phyloP scores from a whole-genome alignment of 768 basidiomycete genomes.

The Aureoboletus auriporus region DNA sequence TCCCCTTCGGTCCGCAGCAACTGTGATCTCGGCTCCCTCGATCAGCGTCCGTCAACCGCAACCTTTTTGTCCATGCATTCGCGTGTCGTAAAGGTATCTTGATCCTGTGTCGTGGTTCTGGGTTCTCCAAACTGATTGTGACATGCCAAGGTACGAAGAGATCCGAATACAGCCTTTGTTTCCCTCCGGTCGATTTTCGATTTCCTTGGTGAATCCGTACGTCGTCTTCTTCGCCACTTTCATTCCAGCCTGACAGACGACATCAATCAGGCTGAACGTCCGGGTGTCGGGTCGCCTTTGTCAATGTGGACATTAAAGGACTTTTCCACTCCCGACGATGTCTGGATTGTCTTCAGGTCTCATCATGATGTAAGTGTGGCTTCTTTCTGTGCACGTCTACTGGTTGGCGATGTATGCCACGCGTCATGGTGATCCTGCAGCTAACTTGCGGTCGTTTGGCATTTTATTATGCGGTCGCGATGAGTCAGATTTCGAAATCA shows the following conservation, averaged over 20 bases:
- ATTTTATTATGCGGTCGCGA: not conserved
- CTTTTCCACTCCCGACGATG: slow-evolving; percentile 30
- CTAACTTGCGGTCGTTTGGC: no score
- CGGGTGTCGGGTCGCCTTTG: slow-evolving; percentile 25
- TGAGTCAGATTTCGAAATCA: slow-evolving; percentile 18
- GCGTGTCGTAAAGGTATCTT: slow-evolving; percentile 49
- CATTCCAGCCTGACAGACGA: slow-evolving; percentile 5
- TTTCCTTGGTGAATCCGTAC: slow-evolving; percentile 17
- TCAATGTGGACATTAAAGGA: slow-evolving; percentile 50
- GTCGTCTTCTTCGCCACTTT: not conserved
- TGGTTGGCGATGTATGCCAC: not conserved
- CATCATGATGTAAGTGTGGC: slow-evolving; percentile 55
- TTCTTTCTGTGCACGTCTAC: not conserved
- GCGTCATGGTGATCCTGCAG: not conserved
- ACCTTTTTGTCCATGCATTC: slow-evolving; percentile 50
- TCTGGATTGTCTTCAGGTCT: slow-evolving; percentile 56
- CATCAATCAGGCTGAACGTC: slow-evolving; percentile 12
- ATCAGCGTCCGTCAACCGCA: slow-evolving; percentile 15
- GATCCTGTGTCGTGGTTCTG: not conserved
- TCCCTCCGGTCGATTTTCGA: slow-evolving; percentile 26
- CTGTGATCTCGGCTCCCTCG: slow-evolving; percentile 5
- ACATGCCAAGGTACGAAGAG: slow-evolving; percentile 23
- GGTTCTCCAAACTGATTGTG: not conserved
- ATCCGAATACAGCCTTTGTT: slow-evolving; percentile 16
- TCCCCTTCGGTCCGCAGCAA: slow-evolving; percentile 11